Evolutionary conservation across 169 alveolate species (phyloP), one percentile per base, ranked within the genome.

Genomic region (Hammondia hammondi): DNA sequence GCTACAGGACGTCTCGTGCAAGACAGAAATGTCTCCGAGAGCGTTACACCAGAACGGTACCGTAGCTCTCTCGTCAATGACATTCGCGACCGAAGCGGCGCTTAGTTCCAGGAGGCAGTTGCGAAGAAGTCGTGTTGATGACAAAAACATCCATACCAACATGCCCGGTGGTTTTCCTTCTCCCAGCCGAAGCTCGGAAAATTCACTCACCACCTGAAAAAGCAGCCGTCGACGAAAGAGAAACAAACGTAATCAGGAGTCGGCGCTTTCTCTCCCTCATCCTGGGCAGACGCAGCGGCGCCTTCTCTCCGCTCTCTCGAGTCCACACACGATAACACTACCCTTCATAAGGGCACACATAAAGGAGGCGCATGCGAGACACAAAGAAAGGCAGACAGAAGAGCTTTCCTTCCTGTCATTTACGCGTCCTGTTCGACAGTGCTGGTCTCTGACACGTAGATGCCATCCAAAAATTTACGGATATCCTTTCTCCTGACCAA

Each of bases 381-480:
- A 21, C 35, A 67, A 21, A 67, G 77, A 67, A 67, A 9, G 32
- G 61, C 61, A 52, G 61, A 52, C 24, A 52, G 61, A 7, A 52
- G 61, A 14, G 24, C 27, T 21, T 67, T 27, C 32, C 77, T 73
- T 85, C n/a, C 91, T n/a, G 43, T 32, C 88, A 81, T 24, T 96
- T 96, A 97, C 87, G 96, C 99, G 37, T 97, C 98, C 95, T 97
- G 96, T 94, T 97, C 99, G 39, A 98, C 98, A 57, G 98, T 96
- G 46, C 99, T 98, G 46, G 97, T 99, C 96, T 99, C 99, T 91
- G 99, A 98, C 88, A 99, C 99, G 98, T 99, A 99, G 95, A 99
- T 98, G 93, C 99, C 99, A 97, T 99, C 99, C 96, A 99, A 98
- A 98, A 99, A 99, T 98, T 99, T 98, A 95, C 99, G 98, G 90